A percentile compares a stretch with the other conserved stretches of the same genome.
These are phyloP conservation scores for Solanum clarkiae DNA, from an alignment of 257 asterid species.

Conservation along the genomic window DNA sequence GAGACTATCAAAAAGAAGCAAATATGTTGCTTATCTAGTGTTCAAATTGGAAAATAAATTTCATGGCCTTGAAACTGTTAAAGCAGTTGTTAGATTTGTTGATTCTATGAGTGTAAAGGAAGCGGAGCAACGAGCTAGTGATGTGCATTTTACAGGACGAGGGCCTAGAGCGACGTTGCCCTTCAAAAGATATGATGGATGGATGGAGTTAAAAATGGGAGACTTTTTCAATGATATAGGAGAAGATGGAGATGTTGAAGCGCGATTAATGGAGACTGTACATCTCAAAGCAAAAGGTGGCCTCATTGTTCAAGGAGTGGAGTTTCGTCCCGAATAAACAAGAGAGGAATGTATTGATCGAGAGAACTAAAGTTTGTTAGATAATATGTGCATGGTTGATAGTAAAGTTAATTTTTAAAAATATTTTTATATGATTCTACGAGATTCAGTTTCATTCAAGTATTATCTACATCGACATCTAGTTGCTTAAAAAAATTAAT, in stretches of 20 bases:
- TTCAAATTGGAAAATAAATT: slow-evolving; percentile 17
- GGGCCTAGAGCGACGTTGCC: slow-evolving; percentile 10
- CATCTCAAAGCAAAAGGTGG: background rate
- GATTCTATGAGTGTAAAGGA: background rate
- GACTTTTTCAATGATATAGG: slow-evolving; percentile 12
- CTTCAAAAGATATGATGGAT: slow-evolving; percentile 34
- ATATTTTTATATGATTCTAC: background rate
- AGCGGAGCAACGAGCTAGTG: background rate
- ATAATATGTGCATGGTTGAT: background rate
- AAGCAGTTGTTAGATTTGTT: slow-evolving; percentile 14
- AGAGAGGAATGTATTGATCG: background rate
- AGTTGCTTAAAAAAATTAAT: background rate
- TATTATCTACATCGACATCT: background rate
- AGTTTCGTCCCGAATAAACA: background rate
- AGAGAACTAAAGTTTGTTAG: background rate
- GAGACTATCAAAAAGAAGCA: slow-evolving; percentile 20
- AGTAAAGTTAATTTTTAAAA: background rate
- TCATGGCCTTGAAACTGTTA: slow-evolving; percentile 20
- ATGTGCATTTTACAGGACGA: background rate
- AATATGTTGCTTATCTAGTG: slow-evolving; percentile 16
- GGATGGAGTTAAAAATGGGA: slow-evolving; percentile 51
- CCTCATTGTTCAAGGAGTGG: background rate
- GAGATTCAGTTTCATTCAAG: background rate
- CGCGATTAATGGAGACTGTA: background rate
- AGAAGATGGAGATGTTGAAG: slow-evolving; percentile 23